phyloP scores from a whole-genome alignment of 2,329 filamentous ascomycete genomes.

The Coniosporium tulheliwenetii region DNA sequence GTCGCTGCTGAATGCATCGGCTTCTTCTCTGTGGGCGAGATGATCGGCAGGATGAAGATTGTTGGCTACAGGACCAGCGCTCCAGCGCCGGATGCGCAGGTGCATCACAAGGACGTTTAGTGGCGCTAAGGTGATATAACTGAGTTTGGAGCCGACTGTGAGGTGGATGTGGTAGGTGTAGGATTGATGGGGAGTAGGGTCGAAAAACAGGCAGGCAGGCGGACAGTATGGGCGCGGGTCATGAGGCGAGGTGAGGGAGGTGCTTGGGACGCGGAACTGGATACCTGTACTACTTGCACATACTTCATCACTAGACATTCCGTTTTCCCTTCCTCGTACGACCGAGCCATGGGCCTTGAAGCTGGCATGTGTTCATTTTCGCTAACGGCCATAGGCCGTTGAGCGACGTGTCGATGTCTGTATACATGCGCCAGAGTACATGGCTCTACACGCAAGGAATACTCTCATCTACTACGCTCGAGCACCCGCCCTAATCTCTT shows the following conservation, averaged over 20 bases:
- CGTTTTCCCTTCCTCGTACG: too few relatives aligned
- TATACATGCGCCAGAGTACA: too few relatives aligned
- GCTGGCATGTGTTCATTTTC: too few relatives aligned
- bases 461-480: too few relatives aligned
- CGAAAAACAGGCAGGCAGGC: too few relatives aligned
- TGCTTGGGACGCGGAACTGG: background rate
- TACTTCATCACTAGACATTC: background rate
- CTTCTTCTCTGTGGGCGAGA: conserved; percentile 97
- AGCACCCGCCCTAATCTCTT: too few relatives aligned
- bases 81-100: conserved; percentile 1
- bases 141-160: background rate
- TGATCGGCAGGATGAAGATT: conserved; percentile 88
- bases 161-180: too few relatives aligned
- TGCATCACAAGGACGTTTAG: background rate
- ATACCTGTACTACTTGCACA: background rate
- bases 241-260: background rate
- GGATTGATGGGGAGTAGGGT: too few relatives aligned
- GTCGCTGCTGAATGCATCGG: conserved; percentile 75
- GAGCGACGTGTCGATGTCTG: too few relatives aligned
- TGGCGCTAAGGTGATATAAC: background rate
- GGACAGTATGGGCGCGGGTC: background rate
- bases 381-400: too few relatives aligned
- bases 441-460: too few relatives aligned
- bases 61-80: conserved; percentile 53
- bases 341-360: too few relatives aligned